Percentiles rank a stretch among this genome's conserved stretches.
Conservation (phyloP, 805 yeast genomes). For the Zygoascus biomembranicola region DNA sequence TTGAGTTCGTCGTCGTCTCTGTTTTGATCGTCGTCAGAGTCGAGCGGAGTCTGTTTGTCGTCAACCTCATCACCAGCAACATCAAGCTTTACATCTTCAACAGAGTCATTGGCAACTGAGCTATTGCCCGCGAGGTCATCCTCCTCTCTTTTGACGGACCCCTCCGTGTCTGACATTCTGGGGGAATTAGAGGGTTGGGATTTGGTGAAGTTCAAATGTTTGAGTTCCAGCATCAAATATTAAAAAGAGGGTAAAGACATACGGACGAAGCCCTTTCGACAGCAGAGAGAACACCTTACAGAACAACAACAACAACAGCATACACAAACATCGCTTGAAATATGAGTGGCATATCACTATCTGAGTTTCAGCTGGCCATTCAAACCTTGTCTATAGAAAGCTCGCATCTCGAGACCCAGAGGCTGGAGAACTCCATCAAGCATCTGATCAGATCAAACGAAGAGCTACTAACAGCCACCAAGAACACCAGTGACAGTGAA, state of each 20-base stretch:
- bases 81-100: conserved; percentile 8
- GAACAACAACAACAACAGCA: too few species aligned
- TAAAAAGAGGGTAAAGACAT: too few species aligned
- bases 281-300: too few species aligned
- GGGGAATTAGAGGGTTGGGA: background rate
- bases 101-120: background rate
- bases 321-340: too few species aligned
- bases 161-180: background rate
- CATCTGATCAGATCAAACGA: conserved; percentile 25
- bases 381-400: conserved; percentile 8
- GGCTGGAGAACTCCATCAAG: conserved; percentile 22
- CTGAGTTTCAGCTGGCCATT: conserved; percentile 13
- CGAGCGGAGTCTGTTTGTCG: conserved; percentile 31
- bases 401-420: conserved; percentile 15
- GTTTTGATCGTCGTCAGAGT: conserved; percentile 34
- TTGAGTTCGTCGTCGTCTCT: conserved; percentile 26
- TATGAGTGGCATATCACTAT: conserved; percentile 1
- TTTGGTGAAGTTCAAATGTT: too few species aligned
- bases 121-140: background rate
- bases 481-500: conserved; percentile 11
- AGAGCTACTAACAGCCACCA: conserved; percentile 16
- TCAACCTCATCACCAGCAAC: conserved; percentile 14
- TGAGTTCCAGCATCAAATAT: too few species aligned
- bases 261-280: too few species aligned
- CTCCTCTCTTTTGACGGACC: background rate